Evolutionary conservation across 148 eudicot species (phyloP).

Genomic region (Amaranthus hypochondriacus): DNA sequence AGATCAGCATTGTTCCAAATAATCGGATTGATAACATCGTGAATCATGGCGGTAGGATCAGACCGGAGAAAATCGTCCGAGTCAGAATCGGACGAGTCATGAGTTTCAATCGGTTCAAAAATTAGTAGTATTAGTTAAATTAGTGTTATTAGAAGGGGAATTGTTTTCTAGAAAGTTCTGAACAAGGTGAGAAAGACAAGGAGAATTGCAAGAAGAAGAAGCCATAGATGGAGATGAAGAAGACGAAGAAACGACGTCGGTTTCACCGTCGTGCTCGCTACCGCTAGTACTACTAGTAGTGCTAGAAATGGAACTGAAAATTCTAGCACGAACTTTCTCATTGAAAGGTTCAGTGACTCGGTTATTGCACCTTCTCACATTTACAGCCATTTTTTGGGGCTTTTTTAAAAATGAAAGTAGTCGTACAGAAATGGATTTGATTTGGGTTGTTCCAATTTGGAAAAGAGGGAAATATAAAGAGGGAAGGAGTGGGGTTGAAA

Average conservation of each 20-base stretch:
- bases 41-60: slow-evolving; percentile 24
- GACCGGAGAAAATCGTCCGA: slow-evolving; percentile 22
- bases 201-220: slow-evolving; percentile 14
- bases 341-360: slow-evolving; percentile 46
- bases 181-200: slow-evolving; percentile 50
- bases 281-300: slow-evolving; percentile 47
- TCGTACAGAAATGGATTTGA: background rate
- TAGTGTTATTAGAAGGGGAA: background rate
- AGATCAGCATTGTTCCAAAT: slow-evolving; percentile 32
- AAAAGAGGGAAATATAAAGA: background rate
- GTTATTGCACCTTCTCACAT: slow-evolving; percentile 28
- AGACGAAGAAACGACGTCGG: slow-evolving; percentile 32
- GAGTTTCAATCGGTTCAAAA: background rate
- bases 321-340: slow-evolving; percentile 43
- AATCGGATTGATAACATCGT: slow-evolving; percentile 21
- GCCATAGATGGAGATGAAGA: slow-evolving; percentile 17
- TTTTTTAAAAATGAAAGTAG: background rate
- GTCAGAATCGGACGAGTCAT: slow-evolving; percentile 28
- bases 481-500: background rate
- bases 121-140: background rate
- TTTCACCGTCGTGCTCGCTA: slow-evolving; percentile 56
- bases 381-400: slow-evolving; percentile 31
- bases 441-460: background rate
- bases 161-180: slow-evolving; percentile 42
- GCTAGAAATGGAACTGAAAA: slow-evolving; percentile 30